Conservation (phyloP, 495 filamentous ascomycete genomes). For the Lepidopterella palustris region DNA sequence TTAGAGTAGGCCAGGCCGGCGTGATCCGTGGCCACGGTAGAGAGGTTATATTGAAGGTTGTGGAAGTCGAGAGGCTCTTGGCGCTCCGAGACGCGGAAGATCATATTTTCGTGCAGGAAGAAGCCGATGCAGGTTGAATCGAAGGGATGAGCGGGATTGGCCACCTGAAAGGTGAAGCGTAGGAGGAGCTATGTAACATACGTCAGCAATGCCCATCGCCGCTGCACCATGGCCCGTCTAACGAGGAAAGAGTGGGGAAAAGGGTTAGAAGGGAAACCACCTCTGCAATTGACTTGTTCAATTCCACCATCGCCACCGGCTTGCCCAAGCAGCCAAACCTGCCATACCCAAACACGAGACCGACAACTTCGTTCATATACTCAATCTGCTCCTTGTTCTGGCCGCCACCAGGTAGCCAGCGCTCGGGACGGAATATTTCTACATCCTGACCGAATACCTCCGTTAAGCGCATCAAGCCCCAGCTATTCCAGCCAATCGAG, state of each 20-base stretch:
- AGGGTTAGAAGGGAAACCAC: conserved; percentile 1
- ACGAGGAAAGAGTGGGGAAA: background rate
- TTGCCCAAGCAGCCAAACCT: conserved; percentile 22
- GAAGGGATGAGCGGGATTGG: conserved; percentile 7
- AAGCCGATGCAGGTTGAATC: conserved; percentile 6
- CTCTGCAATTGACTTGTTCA: conserved; percentile 26
- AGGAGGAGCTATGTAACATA: background rate
- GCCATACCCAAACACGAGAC: conserved; percentile 23
- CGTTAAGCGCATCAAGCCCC: conserved; percentile 48
- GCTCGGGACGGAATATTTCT: conserved; percentile 54
- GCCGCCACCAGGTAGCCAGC: conserved; percentile 54
- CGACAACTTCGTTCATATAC: conserved; percentile 6
- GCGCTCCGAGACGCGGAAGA: conserved; percentile 8
- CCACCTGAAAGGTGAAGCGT: conserved; percentile 5
- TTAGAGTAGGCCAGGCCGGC: too few relatives aligned
- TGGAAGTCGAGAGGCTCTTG: background rate
- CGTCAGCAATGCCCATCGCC: background rate
- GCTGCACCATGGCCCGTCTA: too few relatives aligned
- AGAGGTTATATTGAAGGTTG: too few relatives aligned
- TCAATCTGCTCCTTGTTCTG: conserved; percentile 9
- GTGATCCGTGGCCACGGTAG: too few relatives aligned
- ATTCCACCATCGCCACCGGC: conserved; percentile 26
- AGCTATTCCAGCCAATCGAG: conserved; percentile 48
- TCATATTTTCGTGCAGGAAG: conserved; percentile 6
- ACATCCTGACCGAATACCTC: conserved; percentile 58